Base-by-base conservation (phyloP, 495 filamentous ascomycete genomes). In the Hyaloscypha variabilis region DNA sequence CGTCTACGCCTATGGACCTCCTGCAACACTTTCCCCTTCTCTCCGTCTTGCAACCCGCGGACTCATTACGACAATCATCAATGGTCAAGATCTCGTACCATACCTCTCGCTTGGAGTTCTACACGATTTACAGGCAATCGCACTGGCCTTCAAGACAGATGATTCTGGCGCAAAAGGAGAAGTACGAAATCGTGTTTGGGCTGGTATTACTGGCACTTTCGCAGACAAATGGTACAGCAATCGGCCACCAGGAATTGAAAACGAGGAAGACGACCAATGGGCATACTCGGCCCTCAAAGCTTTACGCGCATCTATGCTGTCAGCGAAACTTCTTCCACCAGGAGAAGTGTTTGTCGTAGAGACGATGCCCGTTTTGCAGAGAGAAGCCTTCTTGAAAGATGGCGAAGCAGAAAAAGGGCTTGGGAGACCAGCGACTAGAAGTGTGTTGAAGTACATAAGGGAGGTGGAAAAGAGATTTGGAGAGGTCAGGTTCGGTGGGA, bases 1-100 rank as follows among this genome's bases (percentile, higher is more conserved):
- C 71, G 90, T 91, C 56, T 94, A 90, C 74, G 89, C 90, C 39
- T 94, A 91, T 71, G 91, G 91, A 3, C 88, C 91, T 11, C 90
- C 91, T 11, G 85, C 88, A 2, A 87, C 86, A 52, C 85, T 93
- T 78, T 93, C 88, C 1, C 84, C 89, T 0, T 84, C 87, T n/a
- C 80, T 94, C 5, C 85, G 89, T 46, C 82, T 85, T 56, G 87
- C 87, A 21, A 93, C 90, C 0, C 81, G 89, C n/a, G 90, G 88
- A 3, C 79, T 94, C 3, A 87, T 94, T 55, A 94, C 91, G 6
- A 91, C 87, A 11, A 80, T 90, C 25, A 83, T 93, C 25, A 87
- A 92, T 69, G 88, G 87, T 24, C 82, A 85, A 67, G 91, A 94
- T 71, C 75, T 93, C 54, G 89, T 94, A 0, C 91, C 91, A 0